Conservation (phyloP, 208 protist genomes). For the Acanthamoeba polyphaga region DNA sequence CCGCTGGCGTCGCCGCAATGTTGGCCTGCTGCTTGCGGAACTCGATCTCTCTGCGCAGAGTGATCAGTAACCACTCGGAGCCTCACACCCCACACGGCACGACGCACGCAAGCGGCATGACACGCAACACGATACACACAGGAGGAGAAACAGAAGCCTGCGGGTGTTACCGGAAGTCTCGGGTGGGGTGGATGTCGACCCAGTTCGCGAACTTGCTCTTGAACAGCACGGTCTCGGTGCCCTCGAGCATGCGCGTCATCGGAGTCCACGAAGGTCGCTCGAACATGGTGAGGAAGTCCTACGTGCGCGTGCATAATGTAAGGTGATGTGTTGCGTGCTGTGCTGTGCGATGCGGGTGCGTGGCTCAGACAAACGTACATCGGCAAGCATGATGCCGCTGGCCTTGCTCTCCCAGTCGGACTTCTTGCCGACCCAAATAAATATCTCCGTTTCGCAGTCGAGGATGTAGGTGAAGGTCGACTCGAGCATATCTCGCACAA, state of each 20-base stretch:
- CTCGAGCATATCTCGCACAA: conserved; percentile 72
- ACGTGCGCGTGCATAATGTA: background rate
- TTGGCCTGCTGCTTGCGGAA: conserved; percentile 64
- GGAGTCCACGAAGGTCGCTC: conserved; percentile 74
- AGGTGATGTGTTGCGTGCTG: background rate
- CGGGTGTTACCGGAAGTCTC: background rate
- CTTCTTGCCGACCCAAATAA: conserved; percentile 83
- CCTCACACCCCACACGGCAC: too few relatives aligned
- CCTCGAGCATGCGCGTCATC: conserved; percentile 72
- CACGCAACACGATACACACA: too few relatives aligned
- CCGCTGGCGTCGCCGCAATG: conserved; percentile 46
- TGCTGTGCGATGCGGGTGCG: background rate
- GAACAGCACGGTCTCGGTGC: conserved; percentile 71
- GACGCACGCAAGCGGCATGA: too few relatives aligned
- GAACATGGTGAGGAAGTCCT: conserved; percentile 76
- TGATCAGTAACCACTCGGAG: too few relatives aligned
- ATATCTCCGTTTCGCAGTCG: conserved; percentile 84
- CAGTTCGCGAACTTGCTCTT: conserved; percentile 77
- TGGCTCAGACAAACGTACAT: conserved; percentile 10
- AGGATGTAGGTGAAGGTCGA: conserved; percentile 80
- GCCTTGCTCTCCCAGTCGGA: conserved; percentile 76
- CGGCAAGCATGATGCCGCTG: conserved; percentile 69
- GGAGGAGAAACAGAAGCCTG: background rate
- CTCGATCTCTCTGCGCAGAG: conserved; percentile 20
- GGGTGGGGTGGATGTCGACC: conserved; percentile 40